A percentile compares a stretch with the other conserved stretches of the same genome.
Conservation (phyloP, 768 basidiomycete genomes). For the Lanmaoa pseudosensibilis region DNA sequence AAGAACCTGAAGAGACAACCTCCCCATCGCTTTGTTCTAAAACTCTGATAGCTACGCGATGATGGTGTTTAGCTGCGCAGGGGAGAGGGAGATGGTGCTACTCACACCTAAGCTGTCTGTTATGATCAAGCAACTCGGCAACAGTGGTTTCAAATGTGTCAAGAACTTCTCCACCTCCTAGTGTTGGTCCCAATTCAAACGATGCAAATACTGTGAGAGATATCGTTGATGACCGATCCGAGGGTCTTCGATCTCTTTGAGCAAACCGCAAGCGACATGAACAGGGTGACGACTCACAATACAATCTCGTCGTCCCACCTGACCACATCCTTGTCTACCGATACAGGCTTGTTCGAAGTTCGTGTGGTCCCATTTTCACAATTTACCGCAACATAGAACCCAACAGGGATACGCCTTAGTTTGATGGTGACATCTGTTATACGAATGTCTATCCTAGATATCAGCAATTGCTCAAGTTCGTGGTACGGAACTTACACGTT, state of each 20-base stretch:
- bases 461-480: neutral
- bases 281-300: neutral
- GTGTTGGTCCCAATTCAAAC: conserved; percentile 3
- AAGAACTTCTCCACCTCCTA: conserved; percentile 8
- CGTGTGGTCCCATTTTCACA: neutral
- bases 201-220: conserved; percentile 1
- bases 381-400: neutral
- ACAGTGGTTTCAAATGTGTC: neutral
- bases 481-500: neutral
- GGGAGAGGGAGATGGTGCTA: neutral
- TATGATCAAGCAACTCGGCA: neutral
- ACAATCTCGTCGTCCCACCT: conserved; percentile 2
- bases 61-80: neutral
- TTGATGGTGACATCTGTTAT: neutral
- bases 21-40: neutral
- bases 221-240: neutral
- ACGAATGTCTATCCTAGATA: neutral
- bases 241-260: neutral
- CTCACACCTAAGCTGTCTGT: neutral
- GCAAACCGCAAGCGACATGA: neutral
- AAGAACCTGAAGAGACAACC: neutral
- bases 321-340: neutral
- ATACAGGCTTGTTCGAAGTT: neutral
- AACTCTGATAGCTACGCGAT: neutral
- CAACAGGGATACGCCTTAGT: neutral